Evolutionary conservation across 108 stramenopile genomes (phyloP), one percentile per base, ranked within the genome.

Genomic region (Epithemia pelagica): DNA sequence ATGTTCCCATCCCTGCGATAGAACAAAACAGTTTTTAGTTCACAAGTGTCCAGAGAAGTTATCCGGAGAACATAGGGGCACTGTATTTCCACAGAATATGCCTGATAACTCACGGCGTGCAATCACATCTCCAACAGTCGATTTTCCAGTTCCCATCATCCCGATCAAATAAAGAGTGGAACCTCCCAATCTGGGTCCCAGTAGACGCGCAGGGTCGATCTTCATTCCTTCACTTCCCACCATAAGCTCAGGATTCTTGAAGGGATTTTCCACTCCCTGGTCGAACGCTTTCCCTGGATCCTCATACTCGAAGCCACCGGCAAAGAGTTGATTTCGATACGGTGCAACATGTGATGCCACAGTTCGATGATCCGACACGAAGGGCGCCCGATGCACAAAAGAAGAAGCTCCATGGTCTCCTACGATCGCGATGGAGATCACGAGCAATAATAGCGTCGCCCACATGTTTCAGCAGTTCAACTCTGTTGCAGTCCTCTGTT

Each of bases 81-180:
- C 18, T n/a, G 32, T 26, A 67, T 27, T 28, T 53, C n/a, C 27
- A 25, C 3, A 37, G 18, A 37, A 46, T 7, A 59, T 30, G 55
- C 52, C 31, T 33, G 62, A 32, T 21, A 2, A 82, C 85, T 82
- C 70, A 80, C 88, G 71, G 56, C 85, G 69, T 5, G 90, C 89
- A 28, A 95, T 61, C 22, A 67, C 37, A 33, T 91, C 87, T 24
- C 91, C 95, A 5, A 96, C 81, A 25, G 88, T 69, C 10, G 89
- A 75, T 73, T 97, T 97, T 15, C 96, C 96, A 60, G 74, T 77
- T 33, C 96, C 96, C 96, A 97, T 97, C 91, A 97, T 90, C 19
- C 96, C 96, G 28, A 97, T 80, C n/a, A 97, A 80, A 75, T 96
- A 97, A 8, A 97, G 31, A 67, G 94, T 96, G 30, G 86, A 81